Evolutionary conservation across 129 eudicot genomes (phyloP), one percentile per base, ranked within the genome.

Genomic region (Tanacetum coccineum): DNA sequence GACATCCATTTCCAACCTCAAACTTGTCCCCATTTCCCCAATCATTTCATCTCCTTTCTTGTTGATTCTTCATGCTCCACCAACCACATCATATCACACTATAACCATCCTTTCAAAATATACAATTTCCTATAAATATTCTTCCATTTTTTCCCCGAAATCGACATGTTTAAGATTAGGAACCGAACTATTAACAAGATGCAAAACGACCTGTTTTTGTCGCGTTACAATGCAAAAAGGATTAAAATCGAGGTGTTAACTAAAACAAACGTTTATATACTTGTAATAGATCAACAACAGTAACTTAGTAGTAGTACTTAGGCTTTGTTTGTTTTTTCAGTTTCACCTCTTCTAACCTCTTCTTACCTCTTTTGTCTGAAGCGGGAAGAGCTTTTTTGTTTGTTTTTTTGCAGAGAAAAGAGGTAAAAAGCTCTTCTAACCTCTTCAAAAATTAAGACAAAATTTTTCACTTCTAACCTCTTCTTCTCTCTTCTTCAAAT

Each of bases 31-130:
- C 62, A 74, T 47, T 66, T 74, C 68, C 52, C 79, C 73, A 74
- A 67, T 67, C 79, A 75, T 75, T 75, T 75, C 62, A 48, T 32
- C 68, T 59, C 63, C 69, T 67, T 67, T 67, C 55, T 73, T 26
- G 48, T 73, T 64, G 78, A 73, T 73, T 54, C 71, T 7, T 57
- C 78, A 54, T 73, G 78, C 78, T 64, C 71, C 64, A 73, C 78
- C 76, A 61, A 71, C 71, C 66, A 53, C 59, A 53, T 73, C 56
- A 22, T 57, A 45, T 60, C 67, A 44, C 49, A 25, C 67, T 64
- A 69, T 69, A 55, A 71, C 68, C 44, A 71, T 71, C 15, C 69
- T 61, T 61, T 25, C 53, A 71, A 61, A 9, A 13, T 21, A 26
- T 14, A 60, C 67, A 71, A 70, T 26, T 9, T 13, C 18, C 60